These are phyloP conservation scores for Eugenia klotzschiana DNA, from an alignment of 441 rosid genomes.

Conservation along the genomic window DNA sequence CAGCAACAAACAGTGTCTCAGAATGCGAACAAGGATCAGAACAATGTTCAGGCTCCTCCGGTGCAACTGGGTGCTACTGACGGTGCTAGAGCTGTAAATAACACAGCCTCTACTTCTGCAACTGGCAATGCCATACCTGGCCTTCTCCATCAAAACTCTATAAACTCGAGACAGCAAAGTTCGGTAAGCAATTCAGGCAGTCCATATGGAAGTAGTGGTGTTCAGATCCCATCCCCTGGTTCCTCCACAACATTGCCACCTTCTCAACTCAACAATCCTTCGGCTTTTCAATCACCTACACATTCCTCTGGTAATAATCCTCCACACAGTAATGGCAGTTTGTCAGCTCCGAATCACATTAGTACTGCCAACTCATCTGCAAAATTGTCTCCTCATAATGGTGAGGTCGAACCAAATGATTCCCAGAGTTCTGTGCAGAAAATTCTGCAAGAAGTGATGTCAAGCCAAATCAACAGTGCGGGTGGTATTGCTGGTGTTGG, in stretches of 20 bases:
- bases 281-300: conserved; percentile 76
- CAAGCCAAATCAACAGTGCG: conserved; percentile 43
- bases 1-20: conserved; percentile 42
- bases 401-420: conserved; percentile 50
- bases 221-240: conserved; percentile 73
- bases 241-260: conserved; percentile 56
- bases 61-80: conserved; percentile 44
- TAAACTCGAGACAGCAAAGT: conserved; percentile 73
- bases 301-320: conserved; percentile 59
- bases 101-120: conserved; percentile 47
- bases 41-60: conserved; percentile 31
- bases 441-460: conserved; percentile 66
- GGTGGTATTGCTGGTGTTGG: conserved; percentile 54
- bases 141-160: conserved; percentile 76
- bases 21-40: conserved; percentile 36
- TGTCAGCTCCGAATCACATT: conserved; percentile 41
- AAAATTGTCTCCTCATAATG: conserved; percentile 36
- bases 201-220: conserved; percentile 68
- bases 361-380: conserved; percentile 50
- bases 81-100: conserved; percentile 39
- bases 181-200: conserved; percentile 56
- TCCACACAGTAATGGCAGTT: conserved; percentile 34
- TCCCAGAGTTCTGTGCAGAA: conserved; percentile 78
- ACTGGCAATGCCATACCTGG: conserved; percentile 67
- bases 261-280: conserved; percentile 35